Base-by-base conservation (phyloP, 768 basidiomycete species). In the Podaxis rugospora region DNA sequence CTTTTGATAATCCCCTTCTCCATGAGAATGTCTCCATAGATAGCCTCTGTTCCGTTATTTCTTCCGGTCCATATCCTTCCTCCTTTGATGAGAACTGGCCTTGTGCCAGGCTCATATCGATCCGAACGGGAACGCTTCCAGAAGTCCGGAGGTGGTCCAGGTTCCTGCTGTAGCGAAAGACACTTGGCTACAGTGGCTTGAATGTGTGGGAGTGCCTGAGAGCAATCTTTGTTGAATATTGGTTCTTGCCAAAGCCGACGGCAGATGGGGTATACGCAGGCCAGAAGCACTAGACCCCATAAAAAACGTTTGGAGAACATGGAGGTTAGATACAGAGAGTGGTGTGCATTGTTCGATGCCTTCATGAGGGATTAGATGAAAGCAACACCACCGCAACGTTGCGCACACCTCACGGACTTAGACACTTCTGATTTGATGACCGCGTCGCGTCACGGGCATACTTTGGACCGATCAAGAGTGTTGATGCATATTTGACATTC, bases 41-140 rank as follows among this genome's bases (percentile, higher is more conserved):
- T 56, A 27, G 93, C 78, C 62, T 88, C 77, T 1, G 84, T 83
- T 0, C 92, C 92, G 46, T 89, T 84, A 27, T 84, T 68, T 23
- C 72, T 69, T 6, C 92, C 92, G 1, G 92, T 95, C 93, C 93
- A 95, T 63, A 96, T 81, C 28, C 78, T 90, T 25, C 87, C 93
- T 64, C 93, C 90, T 70, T 78, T 81, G 57, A 95, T 80, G 52
- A 90, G 76, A 4, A 83, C 77, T 1, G 90, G 77, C 53, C 76
- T 77, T 2, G 91, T 89, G 2, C 86, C 88, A 1, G 74, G 75
- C 7, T 77, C 85, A 65, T 83, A 90, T 3, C 90, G 79, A 69
- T 92, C 90, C 7, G 88, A 91, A 50, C 74, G 69, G 4, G 72
- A 70, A 5, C 89, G 81, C 13, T 68, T 54, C 62, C 78, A 67